Conservation (phyloP, 106 monocot species). For the Dioscorea zingiberensis region DNA sequence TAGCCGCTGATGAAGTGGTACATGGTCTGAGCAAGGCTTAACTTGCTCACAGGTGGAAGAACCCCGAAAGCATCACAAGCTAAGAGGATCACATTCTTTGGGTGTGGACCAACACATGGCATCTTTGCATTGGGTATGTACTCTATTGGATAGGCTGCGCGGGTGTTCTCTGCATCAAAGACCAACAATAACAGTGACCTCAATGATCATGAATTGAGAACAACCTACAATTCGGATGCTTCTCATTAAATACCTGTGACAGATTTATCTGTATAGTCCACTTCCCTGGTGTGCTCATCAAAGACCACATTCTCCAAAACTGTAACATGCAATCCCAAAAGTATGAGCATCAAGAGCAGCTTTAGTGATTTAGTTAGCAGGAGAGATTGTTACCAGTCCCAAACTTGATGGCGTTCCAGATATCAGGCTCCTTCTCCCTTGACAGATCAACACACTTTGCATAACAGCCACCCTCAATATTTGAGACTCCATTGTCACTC, state of each 20-base stretch:
- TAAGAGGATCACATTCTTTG: conserved; percentile 86
- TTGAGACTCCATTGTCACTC: conserved; percentile 90
- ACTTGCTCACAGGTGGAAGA: conserved; percentile 92
- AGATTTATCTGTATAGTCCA: conserved; percentile 78
- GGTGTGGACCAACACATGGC: conserved; percentile 90
- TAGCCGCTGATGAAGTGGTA: conserved; percentile 98
- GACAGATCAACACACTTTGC: conserved; percentile 84
- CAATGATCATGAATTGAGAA: too few relatives aligned
- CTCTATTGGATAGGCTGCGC: conserved; percentile 91
- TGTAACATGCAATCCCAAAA: conserved; percentile 9
- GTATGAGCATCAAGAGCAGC: too few relatives aligned
- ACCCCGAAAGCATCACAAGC: conserved; percentile 97
- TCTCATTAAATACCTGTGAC: conserved; percentile 88
- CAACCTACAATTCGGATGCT: too few relatives aligned
- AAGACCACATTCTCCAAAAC: conserved; percentile 96
- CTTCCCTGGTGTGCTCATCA: conserved; percentile 83
- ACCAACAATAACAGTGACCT: background rate
- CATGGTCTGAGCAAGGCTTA: conserved; percentile 91
- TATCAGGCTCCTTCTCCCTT: conserved; percentile 86
- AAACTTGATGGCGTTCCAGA: conserved; percentile 94
- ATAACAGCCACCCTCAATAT: conserved; percentile 98
- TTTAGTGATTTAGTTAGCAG: background rate
- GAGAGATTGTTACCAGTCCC: conserved; percentile 58
- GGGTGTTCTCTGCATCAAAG: conserved; percentile 72
- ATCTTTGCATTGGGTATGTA: conserved; percentile 97